phyloP scores from a whole-genome alignment of 140 eudicot species.

The Flaveria floridana region DNA sequence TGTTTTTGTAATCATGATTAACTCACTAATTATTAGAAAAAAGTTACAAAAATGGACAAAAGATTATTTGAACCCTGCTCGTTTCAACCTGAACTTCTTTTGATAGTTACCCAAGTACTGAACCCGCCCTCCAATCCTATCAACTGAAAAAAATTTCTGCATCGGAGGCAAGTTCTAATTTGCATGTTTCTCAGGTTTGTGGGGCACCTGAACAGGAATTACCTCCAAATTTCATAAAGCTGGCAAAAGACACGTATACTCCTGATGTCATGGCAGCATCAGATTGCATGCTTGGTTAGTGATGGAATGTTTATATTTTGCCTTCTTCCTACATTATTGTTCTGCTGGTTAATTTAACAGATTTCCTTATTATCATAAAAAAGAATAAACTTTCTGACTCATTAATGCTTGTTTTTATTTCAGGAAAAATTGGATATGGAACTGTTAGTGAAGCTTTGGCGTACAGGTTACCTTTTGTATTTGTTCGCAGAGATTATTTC shows the following conservation, averaged over 20 bases:
- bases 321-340: background rate
- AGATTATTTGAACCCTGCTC: background rate
- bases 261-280: constrained; percentile 97
- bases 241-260: constrained; percentile 80
- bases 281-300: constrained; percentile 99
- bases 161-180: background rate
- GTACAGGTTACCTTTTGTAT: constrained; percentile 87
- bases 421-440: constrained; percentile 99
- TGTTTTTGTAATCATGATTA: background rate
- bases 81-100: background rate
- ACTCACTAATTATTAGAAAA: background rate
- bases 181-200: constrained; percentile 61
- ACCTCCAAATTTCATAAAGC: constrained; percentile 84
- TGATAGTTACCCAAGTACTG: background rate
- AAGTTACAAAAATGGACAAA: background rate
- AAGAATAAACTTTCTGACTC: constrained; percentile 17
- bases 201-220: constrained; percentile 83
- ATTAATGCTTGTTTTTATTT: constrained; percentile 15
- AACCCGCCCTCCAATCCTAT: background rate
- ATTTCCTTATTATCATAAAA: background rate
- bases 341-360: background rate
- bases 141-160: background rate
- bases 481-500: constrained; percentile 96
- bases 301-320: constrained; percentile 11
- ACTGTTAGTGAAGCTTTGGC: constrained; percentile 97